Percentiles rank a stretch among this genome's conserved stretches.
These are phyloP conservation scores for Sutorius australiensis DNA, from an alignment of 768 basidiomycete genomes.

Conservation along the genomic window DNA sequence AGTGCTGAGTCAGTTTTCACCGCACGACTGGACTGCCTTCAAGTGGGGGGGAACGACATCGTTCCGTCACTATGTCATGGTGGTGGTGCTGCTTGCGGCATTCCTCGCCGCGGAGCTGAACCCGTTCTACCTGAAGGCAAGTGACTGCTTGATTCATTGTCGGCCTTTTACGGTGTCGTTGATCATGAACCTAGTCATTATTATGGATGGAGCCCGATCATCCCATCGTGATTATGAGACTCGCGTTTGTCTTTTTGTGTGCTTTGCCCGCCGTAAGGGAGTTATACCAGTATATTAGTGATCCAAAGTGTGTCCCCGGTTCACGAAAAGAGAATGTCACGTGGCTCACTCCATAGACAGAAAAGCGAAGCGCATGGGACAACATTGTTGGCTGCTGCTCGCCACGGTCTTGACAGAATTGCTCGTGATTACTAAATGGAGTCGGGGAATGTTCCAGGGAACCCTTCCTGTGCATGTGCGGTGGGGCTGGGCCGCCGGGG, in stretches of 20 bases:
- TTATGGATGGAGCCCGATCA: conserved; percentile 92
- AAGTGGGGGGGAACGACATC: conserved; percentile 81
- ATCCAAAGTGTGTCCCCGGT: conserved; percentile 57
- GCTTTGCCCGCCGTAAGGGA: conserved; percentile 85
- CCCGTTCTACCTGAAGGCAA: conserved; percentile 84
- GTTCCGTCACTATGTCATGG: conserved; percentile 69
- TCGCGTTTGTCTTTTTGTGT: conserved; percentile 78
- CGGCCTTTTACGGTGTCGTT: conserved; percentile 22
- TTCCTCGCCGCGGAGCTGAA: conserved; percentile 84
- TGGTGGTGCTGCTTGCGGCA: conserved; percentile 69
- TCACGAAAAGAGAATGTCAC: not conserved
- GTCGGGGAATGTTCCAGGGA: conserved; percentile 61
- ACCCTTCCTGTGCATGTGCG: conserved; percentile 62
- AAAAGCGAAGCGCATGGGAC: conserved; percentile 83
- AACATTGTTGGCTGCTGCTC: conserved; percentile 82
- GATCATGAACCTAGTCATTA: conserved; percentile 38
- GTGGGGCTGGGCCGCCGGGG: conserved; percentile 64
- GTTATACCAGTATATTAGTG: conserved; percentile 77
- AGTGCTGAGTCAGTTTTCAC: conserved; percentile 80
- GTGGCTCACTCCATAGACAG: conserved; percentile 36
- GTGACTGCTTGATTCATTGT: conserved; percentile 11
- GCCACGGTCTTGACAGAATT: conserved; percentile 84
- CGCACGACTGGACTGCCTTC: conserved; percentile 85
- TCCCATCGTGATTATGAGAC: conserved; percentile 69
- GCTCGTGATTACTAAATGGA: conserved; percentile 80